Percentiles rank a stretch among this genome's conserved stretches.
Conservation (phyloP, 495 filamentous ascomycete species). For the Extremus antarcticus region DNA sequence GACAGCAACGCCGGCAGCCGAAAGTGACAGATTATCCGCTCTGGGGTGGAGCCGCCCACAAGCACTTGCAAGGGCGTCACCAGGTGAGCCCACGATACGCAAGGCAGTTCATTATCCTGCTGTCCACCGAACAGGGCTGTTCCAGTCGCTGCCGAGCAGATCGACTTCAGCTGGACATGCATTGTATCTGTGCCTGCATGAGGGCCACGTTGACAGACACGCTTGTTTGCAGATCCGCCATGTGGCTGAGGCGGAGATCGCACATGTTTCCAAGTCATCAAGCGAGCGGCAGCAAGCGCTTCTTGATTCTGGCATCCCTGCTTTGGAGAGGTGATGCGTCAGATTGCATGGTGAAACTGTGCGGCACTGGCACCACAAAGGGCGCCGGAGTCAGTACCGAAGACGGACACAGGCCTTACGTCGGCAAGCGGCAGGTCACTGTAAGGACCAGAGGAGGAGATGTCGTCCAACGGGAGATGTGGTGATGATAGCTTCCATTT, state of each 20-base stretch:
- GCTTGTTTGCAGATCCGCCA: not conserved
- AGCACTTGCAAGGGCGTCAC: not conserved
- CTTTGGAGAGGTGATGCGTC: not conserved
- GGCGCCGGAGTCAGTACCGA: not conserved
- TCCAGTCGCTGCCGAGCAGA: not conserved
- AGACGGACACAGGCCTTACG: not conserved
- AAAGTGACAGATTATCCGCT: not conserved
- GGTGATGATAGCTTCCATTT: not conserved
- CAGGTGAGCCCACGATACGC: not conserved
- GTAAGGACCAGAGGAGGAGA: not conserved
- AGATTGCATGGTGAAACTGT: not conserved
- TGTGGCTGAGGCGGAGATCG: no score
- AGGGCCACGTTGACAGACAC: not conserved
- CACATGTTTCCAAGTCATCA: no score
- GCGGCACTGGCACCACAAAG: not conserved
- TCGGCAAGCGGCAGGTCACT: not conserved
- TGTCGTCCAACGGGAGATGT: not conserved
- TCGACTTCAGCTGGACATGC: not conserved
- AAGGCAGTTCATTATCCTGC: not conserved
- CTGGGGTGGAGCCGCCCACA: not conserved
- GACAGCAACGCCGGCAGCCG: not conserved
- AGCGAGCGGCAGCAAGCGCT: not conserved
- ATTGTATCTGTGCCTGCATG: not conserved
- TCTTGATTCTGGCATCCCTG: not conserved
- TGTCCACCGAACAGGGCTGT: no score